Evolutionary conservation across 23 red algal species (phyloP), one percentile per base, ranked within the genome.

Genomic region (Gracilaria domingensis): DNA sequence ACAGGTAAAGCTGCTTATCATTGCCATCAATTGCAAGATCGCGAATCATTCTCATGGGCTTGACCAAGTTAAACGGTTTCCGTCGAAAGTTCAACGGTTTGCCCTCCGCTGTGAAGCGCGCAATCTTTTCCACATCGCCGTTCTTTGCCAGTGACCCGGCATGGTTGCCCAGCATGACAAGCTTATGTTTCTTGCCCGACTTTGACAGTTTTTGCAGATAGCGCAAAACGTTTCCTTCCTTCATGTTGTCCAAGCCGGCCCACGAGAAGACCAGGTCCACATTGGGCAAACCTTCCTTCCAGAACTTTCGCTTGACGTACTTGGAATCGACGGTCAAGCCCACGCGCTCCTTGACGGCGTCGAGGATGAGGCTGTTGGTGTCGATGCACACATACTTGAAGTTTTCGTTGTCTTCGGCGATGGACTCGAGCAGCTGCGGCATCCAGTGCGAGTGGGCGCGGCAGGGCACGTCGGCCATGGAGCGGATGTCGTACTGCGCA

Each of bases 361-460:
- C 11, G 67, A 86, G 38, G 14, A 85, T 79, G 47, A 56, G n/a
- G 34, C 48, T 58, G n/a, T 58, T 83, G 42, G 79, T 85, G 58
- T 86, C 90, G 26, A 86, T 69, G 29, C 90, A 93, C 1, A 64
- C 36, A 71, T 93, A 93, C 47, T 78, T 53, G 67, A 93, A 86
- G 26, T 75, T 80, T 34, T 78, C 42, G 40, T 78, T 69, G 14
- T 78, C 18, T 38, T 84, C 71, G 17, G 73, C 73, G 33, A 93
- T 57, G 26, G 47, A 28, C 13, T 64, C 67, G 1, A 93, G 39
- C 30, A 93, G 24, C 8, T 75, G 21, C 29, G 79, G 81, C 90
- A 93, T 93, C 90, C 90, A 93, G 28, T 83, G 70, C 23, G 79
- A 64, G 76, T 93, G 90, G 23, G 90, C 90, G 57, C 81, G 80